Evolutionary conservation across 2,329 filamentous ascomycete genomes (phyloP).

Genomic region (Chrysoporthe puriensis): DNA sequence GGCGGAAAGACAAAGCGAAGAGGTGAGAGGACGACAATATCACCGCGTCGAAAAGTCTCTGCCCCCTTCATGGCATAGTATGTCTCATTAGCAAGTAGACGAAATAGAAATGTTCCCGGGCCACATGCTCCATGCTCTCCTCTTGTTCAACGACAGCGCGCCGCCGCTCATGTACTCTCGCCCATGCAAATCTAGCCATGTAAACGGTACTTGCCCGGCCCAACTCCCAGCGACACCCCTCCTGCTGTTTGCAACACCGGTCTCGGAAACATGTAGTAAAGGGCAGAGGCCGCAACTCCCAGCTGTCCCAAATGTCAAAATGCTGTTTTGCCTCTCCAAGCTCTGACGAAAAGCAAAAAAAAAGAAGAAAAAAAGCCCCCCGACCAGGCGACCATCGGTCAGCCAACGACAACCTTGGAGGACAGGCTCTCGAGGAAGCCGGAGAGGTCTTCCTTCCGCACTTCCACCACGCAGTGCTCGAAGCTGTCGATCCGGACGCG

Average conservation of each 20-base stretch:
- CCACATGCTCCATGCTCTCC: conserved; percentile 10
- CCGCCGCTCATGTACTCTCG: too few relatives aligned
- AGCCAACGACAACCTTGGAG: conserved; percentile 82
- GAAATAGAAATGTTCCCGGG: conserved; percentile 1
- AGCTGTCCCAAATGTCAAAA: conserved; percentile 19
- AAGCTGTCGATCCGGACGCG: conserved; percentile 93
- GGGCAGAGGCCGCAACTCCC: conserved; percentile 24
- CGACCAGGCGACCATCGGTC: conserved; percentile 27
- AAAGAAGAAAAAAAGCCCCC: neutral
- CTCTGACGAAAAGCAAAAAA: conserved; percentile 12
- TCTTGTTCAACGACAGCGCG: neutral
- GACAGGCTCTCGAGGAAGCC: conserved; percentile 91
- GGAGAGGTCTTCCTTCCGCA: conserved; percentile 91
- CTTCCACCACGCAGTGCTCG: conserved; percentile 95
- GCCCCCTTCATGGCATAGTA: neutral
- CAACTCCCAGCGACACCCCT: neutral
- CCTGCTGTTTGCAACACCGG: neutral
- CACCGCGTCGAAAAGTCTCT: neutral
- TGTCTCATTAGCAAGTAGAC: conserved; percentile 18
- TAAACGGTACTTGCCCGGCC: neutral
- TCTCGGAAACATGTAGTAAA: too few relatives aligned
- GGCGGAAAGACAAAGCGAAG: neutral
- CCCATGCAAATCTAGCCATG: neutral
- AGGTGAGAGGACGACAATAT: neutral
- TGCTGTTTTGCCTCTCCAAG: conserved; percentile 1